Percentiles rank a stretch among this genome's conserved stretches.
Evolutionary conservation across 169 alveolate species (phyloP).

Genomic region (Plasmodium billcollinsi): DNA sequence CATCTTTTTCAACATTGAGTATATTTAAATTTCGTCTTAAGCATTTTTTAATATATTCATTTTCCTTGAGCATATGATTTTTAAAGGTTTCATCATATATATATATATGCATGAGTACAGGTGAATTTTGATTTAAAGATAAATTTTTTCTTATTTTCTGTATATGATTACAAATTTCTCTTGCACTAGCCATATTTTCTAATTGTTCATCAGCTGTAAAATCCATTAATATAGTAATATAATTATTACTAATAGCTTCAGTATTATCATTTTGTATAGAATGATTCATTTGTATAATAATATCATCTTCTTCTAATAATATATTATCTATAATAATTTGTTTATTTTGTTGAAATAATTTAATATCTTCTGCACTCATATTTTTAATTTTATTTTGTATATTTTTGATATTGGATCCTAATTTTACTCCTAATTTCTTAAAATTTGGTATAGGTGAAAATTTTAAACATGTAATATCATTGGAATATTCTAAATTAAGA

Average conservation of each 20-base stretch:
- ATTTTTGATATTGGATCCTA: constrained; percentile 88
- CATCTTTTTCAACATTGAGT: neutral
- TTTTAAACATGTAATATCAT: constrained; percentile 86
- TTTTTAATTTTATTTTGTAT: constrained; percentile 83
- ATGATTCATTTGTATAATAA: constrained; percentile 80
- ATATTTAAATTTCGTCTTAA: constrained; percentile 23
- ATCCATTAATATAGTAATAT: constrained; percentile 83
- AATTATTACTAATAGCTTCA: constrained; percentile 81
- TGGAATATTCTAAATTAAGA: constrained; percentile 81
- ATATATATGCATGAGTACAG: constrained; percentile 27
- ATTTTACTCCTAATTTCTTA: constrained; percentile 90
- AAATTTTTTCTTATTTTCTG: constrained; percentile 86
- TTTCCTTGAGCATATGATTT: constrained; percentile 32
- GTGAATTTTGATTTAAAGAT: constrained; percentile 50
- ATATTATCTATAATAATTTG: constrained; percentile 82
- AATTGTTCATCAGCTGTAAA: constrained; percentile 84
- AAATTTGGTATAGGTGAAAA: constrained; percentile 90
- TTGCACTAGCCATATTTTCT: constrained; percentile 81
- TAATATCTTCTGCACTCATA: constrained; percentile 78
- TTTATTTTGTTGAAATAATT: constrained; percentile 55
- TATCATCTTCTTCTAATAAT: constrained; percentile 86
- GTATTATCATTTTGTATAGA: constrained; percentile 77
- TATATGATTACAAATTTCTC: constrained; percentile 87
- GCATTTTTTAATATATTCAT: constrained; percentile 35
- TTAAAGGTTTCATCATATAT: constrained; percentile 16